A percentile compares a stretch with the other conserved stretches of the same genome.
phyloP scores from a whole-genome alignment of 1,284 basidiomycete species.

The Boletus smithii region DNA sequence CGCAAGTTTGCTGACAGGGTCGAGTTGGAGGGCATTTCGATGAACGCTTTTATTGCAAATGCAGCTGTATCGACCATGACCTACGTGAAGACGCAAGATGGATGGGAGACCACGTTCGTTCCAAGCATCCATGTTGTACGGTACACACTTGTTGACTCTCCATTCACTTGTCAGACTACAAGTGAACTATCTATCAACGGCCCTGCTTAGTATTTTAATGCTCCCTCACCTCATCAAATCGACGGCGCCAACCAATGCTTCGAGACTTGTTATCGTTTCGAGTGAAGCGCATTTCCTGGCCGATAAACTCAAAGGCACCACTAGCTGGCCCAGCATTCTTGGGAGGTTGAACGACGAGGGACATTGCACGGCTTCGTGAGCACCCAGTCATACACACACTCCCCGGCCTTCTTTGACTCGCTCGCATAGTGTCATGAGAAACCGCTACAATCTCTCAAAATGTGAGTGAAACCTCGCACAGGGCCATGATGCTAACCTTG shows the following conservation, averaged over 20 bases:
- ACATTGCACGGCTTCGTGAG: constrained; percentile 30
- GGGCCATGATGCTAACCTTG: neutral
- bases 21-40: constrained; percentile 17
- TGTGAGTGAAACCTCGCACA: constrained; percentile 22
- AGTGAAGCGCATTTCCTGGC: constrained; percentile 24
- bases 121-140: neutral
- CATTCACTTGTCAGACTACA: constrained; percentile 23
- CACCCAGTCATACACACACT: neutral
- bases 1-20: constrained; percentile 27
- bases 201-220: constrained; percentile 32
- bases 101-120: constrained; percentile 32
- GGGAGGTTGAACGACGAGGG: constrained; percentile 29
- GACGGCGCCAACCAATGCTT: constrained; percentile 17
- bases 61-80: constrained; percentile 18
- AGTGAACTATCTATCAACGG: constrained; percentile 34
- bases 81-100: constrained; percentile 28
- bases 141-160: neutral
- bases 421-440: constrained; percentile 17
- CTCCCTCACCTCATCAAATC: constrained; percentile 33
- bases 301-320: constrained; percentile 9
- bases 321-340: constrained; percentile 28
- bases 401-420: neutral
- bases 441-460: constrained; percentile 36
- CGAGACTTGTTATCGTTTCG: constrained; percentile 31
- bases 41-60: constrained; percentile 28